Conservation (phyloP, 768 basidiomycete species). For the Cubamyces lactineus region DNA sequence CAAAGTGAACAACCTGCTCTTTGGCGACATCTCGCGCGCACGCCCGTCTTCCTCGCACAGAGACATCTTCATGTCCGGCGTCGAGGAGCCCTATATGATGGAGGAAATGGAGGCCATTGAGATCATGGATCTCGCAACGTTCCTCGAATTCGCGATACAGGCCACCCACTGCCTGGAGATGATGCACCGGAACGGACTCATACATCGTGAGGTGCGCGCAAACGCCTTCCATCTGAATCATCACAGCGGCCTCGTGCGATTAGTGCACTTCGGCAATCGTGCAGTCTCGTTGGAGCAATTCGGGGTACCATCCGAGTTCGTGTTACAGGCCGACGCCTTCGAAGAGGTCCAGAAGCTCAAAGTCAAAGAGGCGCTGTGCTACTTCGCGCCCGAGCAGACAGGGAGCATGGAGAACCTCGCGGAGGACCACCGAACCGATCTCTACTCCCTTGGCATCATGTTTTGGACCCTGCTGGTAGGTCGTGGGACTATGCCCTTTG, state of each 20-base stretch:
- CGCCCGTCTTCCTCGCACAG: constrained; percentile 48
- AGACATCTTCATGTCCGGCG: constrained; percentile 54
- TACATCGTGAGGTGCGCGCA: constrained; percentile 77
- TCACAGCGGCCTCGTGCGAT: constrained; percentile 67
- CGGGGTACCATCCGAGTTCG: constrained; percentile 72
- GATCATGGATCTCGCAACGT: constrained; percentile 77
- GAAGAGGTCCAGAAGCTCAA: constrained; percentile 68
- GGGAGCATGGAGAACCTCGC: constrained; percentile 72
- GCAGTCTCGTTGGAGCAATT: constrained; percentile 71
- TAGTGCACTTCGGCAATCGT: constrained; percentile 78
- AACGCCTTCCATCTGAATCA: constrained; percentile 78
- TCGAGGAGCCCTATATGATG: constrained; percentile 47
- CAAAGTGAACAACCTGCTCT: constrained; percentile 67
- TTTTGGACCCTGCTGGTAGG: constrained; percentile 81
- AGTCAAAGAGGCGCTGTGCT: constrained; percentile 76
- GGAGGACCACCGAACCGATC: constrained; percentile 74
- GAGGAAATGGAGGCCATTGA: constrained; percentile 65
- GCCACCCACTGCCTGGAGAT: constrained; percentile 72
- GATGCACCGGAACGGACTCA: constrained; percentile 58
- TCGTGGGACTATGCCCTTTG: constrained; percentile 47
- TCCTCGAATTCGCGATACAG: constrained; percentile 80
- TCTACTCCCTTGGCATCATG: constrained; percentile 73
- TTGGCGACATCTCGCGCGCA: constrained; percentile 53
- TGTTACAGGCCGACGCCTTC: constrained; percentile 51
- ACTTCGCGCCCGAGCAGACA: constrained; percentile 75